Base-by-base conservation (phyloP, 2,329 filamentous ascomycete species). In the Microsporum audouinii region DNA sequence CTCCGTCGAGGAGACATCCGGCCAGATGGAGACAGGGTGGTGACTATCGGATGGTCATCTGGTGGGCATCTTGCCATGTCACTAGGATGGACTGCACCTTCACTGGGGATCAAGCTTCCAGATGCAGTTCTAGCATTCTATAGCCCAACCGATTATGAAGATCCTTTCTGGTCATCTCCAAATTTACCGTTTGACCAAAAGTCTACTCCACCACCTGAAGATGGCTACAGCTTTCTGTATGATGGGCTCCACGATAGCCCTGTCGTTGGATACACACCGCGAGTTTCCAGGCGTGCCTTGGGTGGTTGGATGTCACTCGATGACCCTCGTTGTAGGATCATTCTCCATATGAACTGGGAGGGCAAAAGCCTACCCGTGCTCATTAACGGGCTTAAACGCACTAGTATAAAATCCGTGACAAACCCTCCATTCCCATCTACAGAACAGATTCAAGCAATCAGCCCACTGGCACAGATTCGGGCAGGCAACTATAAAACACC, bases 21-120 rank as follows among this genome's bases (percentile, higher is more conserved):
- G 57, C 10, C 1, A 47, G 60, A 2, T 14, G 8, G 1, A 57
- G 61, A 69, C 0, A 68, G 65, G 1, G 69, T 80, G 0, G 75
- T 77, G 0, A 72, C 66, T 0, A 67, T 81, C 0, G 79, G 80
- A 0, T 82, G 79, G 79, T 82, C 79, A 0, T 72, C 74, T 0
- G 80, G 79, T 0, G 80, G 78, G 0, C 69, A 71, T 2, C 68
- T 82, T 0, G 79, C 79, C 1, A 72, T 81, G 71, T 69, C 75
- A 0, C 63, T 77, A 0, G 75, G 63, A 0, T 81, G 70, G 68
- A 80, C 75, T 0, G 62, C 72, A 0, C 41, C 57, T 0, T 23
- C 61, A 8, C 29, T 56, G 0, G 73, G 71, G 0, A 31, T 80
- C 0, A 38, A 7, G 3, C 69, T 78, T 0, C 79, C 79, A 0